These are phyloP conservation scores for Lasiosphaeriaceae sp. DNA, from an alignment of 495 filamentous ascomycete species.

Conservation along the genomic window DNA sequence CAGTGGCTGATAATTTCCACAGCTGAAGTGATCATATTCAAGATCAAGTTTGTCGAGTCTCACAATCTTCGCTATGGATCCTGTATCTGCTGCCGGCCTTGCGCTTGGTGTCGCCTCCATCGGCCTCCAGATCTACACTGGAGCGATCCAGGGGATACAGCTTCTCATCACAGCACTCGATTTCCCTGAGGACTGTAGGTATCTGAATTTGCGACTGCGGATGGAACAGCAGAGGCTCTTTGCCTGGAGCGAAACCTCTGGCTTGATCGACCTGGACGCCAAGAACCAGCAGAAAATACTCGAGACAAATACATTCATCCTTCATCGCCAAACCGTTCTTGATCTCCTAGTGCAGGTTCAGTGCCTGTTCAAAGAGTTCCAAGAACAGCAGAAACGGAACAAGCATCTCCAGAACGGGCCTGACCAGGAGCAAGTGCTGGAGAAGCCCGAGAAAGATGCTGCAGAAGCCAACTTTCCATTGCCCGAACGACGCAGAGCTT, in stretches of 20 bases:
- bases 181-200: conserved; percentile 39
- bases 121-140: conserved; percentile 38
- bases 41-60: too few relatives aligned
- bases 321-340: conserved; percentile 41
- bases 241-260: conserved; percentile 45
- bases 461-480: conserved; percentile 35
- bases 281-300: conserved; percentile 30
- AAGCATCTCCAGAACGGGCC: conserved; percentile 25
- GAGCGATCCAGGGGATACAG: conserved; percentile 43
- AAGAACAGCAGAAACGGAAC: conserved; percentile 35
- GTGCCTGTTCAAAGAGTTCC: conserved; percentile 42
- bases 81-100: conserved; percentile 36
- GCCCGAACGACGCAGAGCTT: conserved; percentile 27
- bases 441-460: conserved; percentile 34
- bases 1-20: too few relatives aligned
- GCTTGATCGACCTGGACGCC: conserved; percentile 35
- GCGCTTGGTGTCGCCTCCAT: conserved; percentile 39
- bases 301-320: conserved; percentile 39
- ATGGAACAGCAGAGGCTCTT: conserved; percentile 46
- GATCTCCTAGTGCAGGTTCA: conserved; percentile 43
- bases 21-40: too few relatives aligned
- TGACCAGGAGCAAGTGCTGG: conserved; percentile 26
- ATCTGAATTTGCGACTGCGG: conserved; percentile 39
- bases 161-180: conserved; percentile 39
- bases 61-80: conserved; percentile 28